Conservation (phyloP, 176 grass and related monocot species). For the Elymus sibiricus region DNA sequence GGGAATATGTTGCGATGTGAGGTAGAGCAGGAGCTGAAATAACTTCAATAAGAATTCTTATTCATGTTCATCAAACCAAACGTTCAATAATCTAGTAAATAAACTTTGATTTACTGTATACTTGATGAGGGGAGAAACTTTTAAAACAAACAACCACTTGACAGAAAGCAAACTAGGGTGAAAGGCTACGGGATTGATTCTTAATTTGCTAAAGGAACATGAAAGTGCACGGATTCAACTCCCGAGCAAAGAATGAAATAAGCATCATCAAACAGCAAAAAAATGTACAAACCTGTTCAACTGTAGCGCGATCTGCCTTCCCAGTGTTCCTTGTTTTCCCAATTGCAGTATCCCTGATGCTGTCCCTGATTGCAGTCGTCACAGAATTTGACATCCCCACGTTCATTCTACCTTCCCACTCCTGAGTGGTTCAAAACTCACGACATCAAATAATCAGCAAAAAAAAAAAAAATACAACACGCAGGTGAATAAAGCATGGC, state of each 20-base stretch:
- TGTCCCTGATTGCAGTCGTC: slow-evolving; percentile 86
- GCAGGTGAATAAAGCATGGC: neutral
- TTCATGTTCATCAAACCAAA: neutral
- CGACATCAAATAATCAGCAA: neutral
- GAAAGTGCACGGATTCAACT: neutral
- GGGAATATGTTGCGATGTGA: neutral
- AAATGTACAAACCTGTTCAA: slow-evolving; percentile 65
- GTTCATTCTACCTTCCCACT: slow-evolving; percentile 97
- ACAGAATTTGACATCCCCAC: slow-evolving; percentile 96
- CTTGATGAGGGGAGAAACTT: neutral
- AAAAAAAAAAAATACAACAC: neutral
- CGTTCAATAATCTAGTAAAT: neutral
- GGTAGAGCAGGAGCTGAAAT: neutral
- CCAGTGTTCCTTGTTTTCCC: slow-evolving; percentile 81
- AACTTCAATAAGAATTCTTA: neutral
- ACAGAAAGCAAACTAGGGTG: neutral
- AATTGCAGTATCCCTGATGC: slow-evolving; percentile 70
- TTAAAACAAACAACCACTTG: neutral
- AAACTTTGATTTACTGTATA: neutral
- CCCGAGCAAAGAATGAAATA: neutral
- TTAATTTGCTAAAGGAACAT: neutral
- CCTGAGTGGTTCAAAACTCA: slow-evolving; percentile 45
- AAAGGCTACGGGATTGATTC: no score
- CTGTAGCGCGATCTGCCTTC: slow-evolving; percentile 92
- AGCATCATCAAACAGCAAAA: neutral